Base-by-base conservation (phyloP, 345 rosid species). In the Eucalyptus microcorys region DNA sequence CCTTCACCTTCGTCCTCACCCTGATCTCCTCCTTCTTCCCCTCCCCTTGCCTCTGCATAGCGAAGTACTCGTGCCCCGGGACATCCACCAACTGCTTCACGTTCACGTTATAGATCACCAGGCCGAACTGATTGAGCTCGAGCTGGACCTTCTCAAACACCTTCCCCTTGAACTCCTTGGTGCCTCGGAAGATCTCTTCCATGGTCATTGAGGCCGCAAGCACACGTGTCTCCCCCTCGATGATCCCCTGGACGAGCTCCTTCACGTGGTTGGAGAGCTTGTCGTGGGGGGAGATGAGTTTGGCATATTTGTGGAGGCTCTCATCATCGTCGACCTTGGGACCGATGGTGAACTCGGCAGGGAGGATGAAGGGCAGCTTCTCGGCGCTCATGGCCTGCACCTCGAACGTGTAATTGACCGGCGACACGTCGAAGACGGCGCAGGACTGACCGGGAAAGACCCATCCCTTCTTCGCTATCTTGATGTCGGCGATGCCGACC, bases 351-450 rank as follows among this genome's bases (percentile, higher is more conserved):
- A 96, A 97, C 21, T 95, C 96, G 1, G 98, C 97, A 0, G 97
- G 98, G 49, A 96, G 95, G 64, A 95, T 48, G 48, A 96, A 97
- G 32, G 98, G 98, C 66, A 97, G 98, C 90, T 97, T 96, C 94
- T 97, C 98, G 10, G 98, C 97, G 15, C 96, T 95, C 98, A 97
- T 97, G 87, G 98, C 98, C 27, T 96, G 98, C 57, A 96, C 99
- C 88, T 97, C 92, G 92, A 96, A 96, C 16, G 96, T 96, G 92
- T 96, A 96, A 91, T 95, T 95, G 26, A 96, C 97, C 0, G 98
- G 99, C 2, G 98, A 95, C 43, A 96, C 91, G 26, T 97, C 96
- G 90, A 97, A 92, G 66, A 89, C 87, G n/a, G 93, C 49, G 87
- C 91, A 96, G 4, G 94, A 92, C 81, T 97, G 97, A 81, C 96